phyloP scores from a whole-genome alignment of 805 yeast genomes.

The Zygotorulaspora sp. region DNA sequence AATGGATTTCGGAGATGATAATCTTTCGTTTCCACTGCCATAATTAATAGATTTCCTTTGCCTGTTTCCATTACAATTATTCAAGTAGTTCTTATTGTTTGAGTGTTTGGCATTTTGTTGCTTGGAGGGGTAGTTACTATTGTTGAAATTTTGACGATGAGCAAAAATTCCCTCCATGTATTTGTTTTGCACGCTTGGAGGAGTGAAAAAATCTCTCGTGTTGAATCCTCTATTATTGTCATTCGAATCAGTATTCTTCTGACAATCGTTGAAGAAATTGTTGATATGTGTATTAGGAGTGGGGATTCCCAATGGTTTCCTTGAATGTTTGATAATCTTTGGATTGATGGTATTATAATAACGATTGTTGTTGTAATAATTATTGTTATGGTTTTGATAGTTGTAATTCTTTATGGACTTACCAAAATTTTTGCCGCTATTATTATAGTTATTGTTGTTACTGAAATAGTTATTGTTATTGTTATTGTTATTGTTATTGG shows the following conservation, averaged over 20 bases:
- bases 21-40: conserved; percentile 19
- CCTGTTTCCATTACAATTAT: background rate
- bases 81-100: conserved; percentile 3
- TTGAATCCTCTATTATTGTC: conserved; percentile 38
- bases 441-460: conserved; percentile 8
- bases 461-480: conserved; percentile 13
- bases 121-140: conserved; percentile 23
- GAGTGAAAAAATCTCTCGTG: conserved; percentile 73
- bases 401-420: conserved; percentile 11
- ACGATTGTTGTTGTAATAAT: conserved; percentile 11
- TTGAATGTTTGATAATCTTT: conserved; percentile 34
- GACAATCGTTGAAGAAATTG: conserved; percentile 38
- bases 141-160: conserved; percentile 34
- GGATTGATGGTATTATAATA: conserved; percentile 25
- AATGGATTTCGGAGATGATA: conserved; percentile 5
- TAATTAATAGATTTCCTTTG: conserved; percentile 23
- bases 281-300: conserved; percentile 47
- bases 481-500: conserved; percentile 5
- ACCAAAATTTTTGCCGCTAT: conserved; percentile 6
- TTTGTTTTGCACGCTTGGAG: conserved; percentile 65
- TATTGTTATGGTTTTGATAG: conserved; percentile 14
- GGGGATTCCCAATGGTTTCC: conserved; percentile 64
- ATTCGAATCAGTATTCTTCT: conserved; percentile 18
- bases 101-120: conserved; percentile 12
- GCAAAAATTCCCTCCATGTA: conserved; percentile 62